Conservation (phyloP, 129 eudicot species). For the Flaveria trinervia region DNA sequence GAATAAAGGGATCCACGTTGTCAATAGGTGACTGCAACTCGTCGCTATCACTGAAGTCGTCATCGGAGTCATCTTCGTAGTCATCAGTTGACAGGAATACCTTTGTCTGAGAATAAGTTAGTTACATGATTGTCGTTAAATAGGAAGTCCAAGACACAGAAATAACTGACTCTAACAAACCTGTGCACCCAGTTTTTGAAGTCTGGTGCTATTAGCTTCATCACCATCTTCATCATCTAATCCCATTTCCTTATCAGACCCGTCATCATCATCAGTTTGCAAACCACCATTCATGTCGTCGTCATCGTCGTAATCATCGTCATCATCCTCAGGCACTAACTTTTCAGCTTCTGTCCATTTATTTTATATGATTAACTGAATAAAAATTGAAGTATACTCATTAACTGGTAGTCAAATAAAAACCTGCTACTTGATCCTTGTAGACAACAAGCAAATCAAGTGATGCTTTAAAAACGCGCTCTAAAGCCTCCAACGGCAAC, state of each 20-base stretch:
- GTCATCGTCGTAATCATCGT: constrained; percentile 48
- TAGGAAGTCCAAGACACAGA: background rate
- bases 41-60: constrained; percentile 84
- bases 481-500: constrained; percentile 81
- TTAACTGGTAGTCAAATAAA: constrained; percentile 1
- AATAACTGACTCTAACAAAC: constrained; percentile 37
- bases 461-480: constrained; percentile 81
- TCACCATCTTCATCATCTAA: constrained; percentile 81
- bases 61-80: constrained; percentile 76
- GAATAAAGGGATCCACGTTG: constrained; percentile 85
- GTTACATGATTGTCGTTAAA: background rate
- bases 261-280: constrained; percentile 74
- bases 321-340: constrained; percentile 57
- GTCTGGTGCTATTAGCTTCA: constrained; percentile 67
- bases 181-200: constrained; percentile 81
- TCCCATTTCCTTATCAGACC: constrained; percentile 87
- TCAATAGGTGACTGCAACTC: constrained; percentile 95
- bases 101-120: constrained; percentile 55
- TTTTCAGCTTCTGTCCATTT: constrained; percentile 53
- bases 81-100: constrained; percentile 66
- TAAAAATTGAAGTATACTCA: background rate
- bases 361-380: background rate
- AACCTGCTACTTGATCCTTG: constrained; percentile 92
- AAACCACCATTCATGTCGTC: constrained; percentile 70
- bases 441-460: constrained; percentile 88